Evolutionary conservation across 2,329 filamentous ascomycete genomes (phyloP), one percentile per base, ranked within the genome.

Genomic region (Penicillium sclerotiorum): DNA sequence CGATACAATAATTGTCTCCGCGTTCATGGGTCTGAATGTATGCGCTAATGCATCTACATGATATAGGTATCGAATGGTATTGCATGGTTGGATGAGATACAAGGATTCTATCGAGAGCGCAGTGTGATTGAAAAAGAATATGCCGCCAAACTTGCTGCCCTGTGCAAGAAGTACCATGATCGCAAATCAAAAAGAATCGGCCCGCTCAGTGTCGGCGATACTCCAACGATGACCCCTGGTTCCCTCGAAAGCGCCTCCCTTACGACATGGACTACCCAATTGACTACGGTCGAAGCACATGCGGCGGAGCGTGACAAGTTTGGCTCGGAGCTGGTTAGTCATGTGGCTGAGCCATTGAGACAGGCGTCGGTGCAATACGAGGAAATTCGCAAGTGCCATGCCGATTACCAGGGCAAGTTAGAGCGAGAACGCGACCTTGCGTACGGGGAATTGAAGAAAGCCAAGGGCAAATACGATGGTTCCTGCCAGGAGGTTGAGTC

Each of bases 41-140:
- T n/a, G 48, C 55, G 51, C 56, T 58, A 61, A 60, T 58, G 52
- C 58, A 45, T 32, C 21, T 20, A 49, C 33, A 36, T 59, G 37
- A 47, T 43, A 53, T 63, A 84, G 81, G 89, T 95, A 49, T 80
- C 85, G 56, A 86, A 89, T 70, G 91, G 93, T 57, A 95, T 99
- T 70, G 79, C 83, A 59, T 99, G 93, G 93, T 85, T 99, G 52
- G 93, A 96, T 65, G 94, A 99, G 64, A 89, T 99, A 56, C 90
- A 99, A 72, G 86, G 90, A 67, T 99, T 97, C 78, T 99, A 97
- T 78, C 89, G 94, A 57, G 94, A 99, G 73, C 85, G 95, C 50
- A 90, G 90, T 67, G 85, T 79, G 28, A 96, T 99, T 70, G 94
- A 99, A 76, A 96, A 96, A 75, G 95, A 99, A 71, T 97, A 99